These are phyloP conservation scores for Ophiostoma australiae DNA, from an alignment of 2,329 filamentous ascomycete genomes.

Conservation along the genomic window DNA sequence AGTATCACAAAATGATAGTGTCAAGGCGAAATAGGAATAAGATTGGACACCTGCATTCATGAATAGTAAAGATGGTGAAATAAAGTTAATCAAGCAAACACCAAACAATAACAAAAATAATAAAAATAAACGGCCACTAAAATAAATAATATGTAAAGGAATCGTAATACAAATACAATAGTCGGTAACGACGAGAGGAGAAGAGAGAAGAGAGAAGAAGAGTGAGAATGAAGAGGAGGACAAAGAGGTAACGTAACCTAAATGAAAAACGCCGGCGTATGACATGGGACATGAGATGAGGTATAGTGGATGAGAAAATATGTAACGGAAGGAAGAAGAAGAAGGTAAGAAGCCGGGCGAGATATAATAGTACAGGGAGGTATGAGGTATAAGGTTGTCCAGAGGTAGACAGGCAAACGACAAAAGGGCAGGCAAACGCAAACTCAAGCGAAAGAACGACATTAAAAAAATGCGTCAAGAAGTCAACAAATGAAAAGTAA, in stretches of 20 bases:
- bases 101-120: not conserved
- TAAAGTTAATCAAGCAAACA: not conserved
- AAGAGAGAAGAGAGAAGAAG: not conserved
- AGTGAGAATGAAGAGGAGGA: not conserved
- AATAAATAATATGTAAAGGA: not conserved
- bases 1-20: not conserved
- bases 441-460: not conserved
- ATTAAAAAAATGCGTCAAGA: constrained; percentile 5
- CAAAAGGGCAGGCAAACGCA: not conserved
- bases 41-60: not conserved
- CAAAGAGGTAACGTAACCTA: constrained; percentile 3
- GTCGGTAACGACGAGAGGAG: constrained; percentile 8
- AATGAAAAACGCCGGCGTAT: constrained; percentile 21
- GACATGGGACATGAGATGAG: constrained; percentile 10
- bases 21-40: not conserved
- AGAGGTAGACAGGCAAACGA: not conserved
- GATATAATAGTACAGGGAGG: constrained; percentile 13
- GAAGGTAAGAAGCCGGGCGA: not conserved
- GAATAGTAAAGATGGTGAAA: not conserved
- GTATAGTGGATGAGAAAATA: not conserved
- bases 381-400: constrained; percentile 1
- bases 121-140: not conserved
- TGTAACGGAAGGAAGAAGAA: not conserved
- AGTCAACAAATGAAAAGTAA: not conserved
- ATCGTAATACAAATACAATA: constrained; percentile 24